Conservation (phyloP, 352 stramenopile genomes). For the Globisporangium cystogenes region DNA sequence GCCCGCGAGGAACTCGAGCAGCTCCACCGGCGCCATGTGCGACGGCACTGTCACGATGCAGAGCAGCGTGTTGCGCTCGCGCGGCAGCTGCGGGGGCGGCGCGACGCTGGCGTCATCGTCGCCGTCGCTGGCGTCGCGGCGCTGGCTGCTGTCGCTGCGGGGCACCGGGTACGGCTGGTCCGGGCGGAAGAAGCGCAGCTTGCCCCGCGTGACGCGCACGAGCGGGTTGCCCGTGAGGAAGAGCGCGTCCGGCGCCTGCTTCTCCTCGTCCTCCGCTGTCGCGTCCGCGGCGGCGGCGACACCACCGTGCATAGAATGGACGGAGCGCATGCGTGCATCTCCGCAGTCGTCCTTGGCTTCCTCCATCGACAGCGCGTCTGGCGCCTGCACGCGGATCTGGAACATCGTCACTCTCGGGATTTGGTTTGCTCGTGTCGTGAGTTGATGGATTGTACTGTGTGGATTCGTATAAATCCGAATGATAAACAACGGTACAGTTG, state of each 20-base stretch:
- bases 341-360: conserved; percentile 35
- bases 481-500: too few relatives aligned
- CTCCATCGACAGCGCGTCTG: conserved; percentile 10
- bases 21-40: conserved; percentile 82
- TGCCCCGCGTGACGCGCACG: conserved; percentile 68
- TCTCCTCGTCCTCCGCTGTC: conserved; percentile 9
- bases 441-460: background rate
- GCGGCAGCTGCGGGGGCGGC: conserved; percentile 36
- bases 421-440: too few relatives aligned
- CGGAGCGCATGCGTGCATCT: background rate
- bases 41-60: conserved; percentile 79
- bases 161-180: conserved; percentile 40
- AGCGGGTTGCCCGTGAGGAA: conserved; percentile 80
- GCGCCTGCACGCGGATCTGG: conserved; percentile 75
- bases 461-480: background rate
- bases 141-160: background rate
- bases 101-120: background rate
- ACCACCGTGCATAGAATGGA: background rate
- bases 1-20: conserved; percentile 76
- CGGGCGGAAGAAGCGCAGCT: conserved; percentile 77
- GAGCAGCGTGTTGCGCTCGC: conserved; percentile 69
- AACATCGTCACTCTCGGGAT: too few relatives aligned
- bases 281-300: background rate
- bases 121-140: background rate
- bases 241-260: conserved; percentile 26